A percentile compares a stretch with the other conserved stretches of the same genome.
Conservation (phyloP, 805 yeast species). For the Metschnikowia peoriensis region DNA sequence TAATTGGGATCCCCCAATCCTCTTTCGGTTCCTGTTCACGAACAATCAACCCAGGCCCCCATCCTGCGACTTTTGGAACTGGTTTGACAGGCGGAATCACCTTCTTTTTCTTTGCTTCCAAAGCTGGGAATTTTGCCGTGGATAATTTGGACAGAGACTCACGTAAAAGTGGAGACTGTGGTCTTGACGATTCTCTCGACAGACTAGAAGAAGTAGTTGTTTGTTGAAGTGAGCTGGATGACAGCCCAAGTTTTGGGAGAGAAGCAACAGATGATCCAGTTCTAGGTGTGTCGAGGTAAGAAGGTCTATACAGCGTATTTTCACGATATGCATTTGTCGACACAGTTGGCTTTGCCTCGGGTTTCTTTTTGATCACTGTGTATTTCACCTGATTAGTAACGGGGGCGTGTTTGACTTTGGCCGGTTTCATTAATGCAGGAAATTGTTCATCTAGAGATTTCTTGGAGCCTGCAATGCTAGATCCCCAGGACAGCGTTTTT, state of each 20-base stretch:
- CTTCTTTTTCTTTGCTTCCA: constrained; percentile 36
- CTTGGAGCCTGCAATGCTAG: constrained; percentile 8
- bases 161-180: constrained; percentile 22
- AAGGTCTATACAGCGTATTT: constrained; percentile 27
- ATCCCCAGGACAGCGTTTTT: constrained; percentile 27
- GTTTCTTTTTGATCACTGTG: constrained; percentile 30
- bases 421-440: constrained; percentile 35
- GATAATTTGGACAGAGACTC: constrained; percentile 25
- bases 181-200: constrained; percentile 6
- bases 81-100: constrained; percentile 61
- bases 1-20: constrained; percentile 19
- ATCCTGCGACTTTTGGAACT: constrained; percentile 18
- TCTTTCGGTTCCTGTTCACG: constrained; percentile 7
- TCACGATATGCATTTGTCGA: constrained; percentile 19
- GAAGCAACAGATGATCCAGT: constrained; percentile 1
- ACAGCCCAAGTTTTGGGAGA: constrained; percentile 16
- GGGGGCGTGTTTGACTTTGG: constrained; percentile 23
- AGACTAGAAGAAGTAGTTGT: not conserved
- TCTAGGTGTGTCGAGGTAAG: constrained; percentile 27
- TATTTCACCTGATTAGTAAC: constrained; percentile 26
- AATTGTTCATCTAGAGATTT: constrained; percentile 25
- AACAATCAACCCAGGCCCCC: constrained; percentile 17
- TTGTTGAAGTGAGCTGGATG: constrained; percentile 30
- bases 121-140: constrained; percentile 47
- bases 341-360: constrained; percentile 11